Evolutionary conservation across 2,329 filamentous ascomycete genomes (phyloP).

Genomic region (Neonectria neomacrospora): DNA sequence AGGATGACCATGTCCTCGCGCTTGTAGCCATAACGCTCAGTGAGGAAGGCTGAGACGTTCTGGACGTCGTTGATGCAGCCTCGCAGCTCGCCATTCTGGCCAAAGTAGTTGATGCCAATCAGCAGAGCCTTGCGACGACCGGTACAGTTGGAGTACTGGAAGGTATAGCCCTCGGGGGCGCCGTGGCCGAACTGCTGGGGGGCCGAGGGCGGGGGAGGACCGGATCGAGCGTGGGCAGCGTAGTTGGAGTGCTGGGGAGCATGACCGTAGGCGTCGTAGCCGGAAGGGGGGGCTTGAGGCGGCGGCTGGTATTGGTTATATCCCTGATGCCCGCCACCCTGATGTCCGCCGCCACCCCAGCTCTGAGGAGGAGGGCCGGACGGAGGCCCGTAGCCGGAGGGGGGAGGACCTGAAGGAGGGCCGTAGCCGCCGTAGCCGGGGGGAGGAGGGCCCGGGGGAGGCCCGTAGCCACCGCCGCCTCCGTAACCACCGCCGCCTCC

Average conservation of each 20-base stretch:
- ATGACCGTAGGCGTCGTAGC: conserved; percentile 61
- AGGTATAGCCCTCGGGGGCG: conserved; percentile 74
- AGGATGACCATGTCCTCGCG: conserved; percentile 83
- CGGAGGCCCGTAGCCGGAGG: conserved; percentile 41
- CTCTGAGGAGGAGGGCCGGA: conserved; percentile 36
- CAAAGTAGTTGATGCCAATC: conserved; percentile 86
- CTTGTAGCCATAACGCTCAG: conserved; percentile 75
- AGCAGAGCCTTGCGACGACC: conserved; percentile 78
- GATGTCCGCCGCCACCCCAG: conserved; percentile 20
- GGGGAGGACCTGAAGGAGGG: conserved; percentile 42
- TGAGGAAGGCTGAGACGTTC: conserved; percentile 78
- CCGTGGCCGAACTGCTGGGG: conserved; percentile 73
- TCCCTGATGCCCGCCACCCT: conserved; percentile 28
- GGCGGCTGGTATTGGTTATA: conserved; percentile 48
- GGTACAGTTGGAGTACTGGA: conserved; percentile 81
- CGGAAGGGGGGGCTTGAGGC: conserved; percentile 54
- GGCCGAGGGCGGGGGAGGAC: conserved; percentile 59
- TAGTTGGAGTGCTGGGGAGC: conserved; percentile 48
- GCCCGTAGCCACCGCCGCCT: conserved; percentile 44
- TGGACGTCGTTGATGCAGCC: conserved; percentile 86
- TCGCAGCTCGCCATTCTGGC: conserved; percentile 75
- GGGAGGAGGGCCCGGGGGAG: conserved; percentile 44
- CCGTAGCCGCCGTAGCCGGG: conserved; percentile 43
- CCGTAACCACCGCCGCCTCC: conserved; percentile 34
- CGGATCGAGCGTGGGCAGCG: conserved; percentile 45